phyloP scores from a whole-genome alignment of 83 land plant species.

The Isoetes engelmannii region DNA sequence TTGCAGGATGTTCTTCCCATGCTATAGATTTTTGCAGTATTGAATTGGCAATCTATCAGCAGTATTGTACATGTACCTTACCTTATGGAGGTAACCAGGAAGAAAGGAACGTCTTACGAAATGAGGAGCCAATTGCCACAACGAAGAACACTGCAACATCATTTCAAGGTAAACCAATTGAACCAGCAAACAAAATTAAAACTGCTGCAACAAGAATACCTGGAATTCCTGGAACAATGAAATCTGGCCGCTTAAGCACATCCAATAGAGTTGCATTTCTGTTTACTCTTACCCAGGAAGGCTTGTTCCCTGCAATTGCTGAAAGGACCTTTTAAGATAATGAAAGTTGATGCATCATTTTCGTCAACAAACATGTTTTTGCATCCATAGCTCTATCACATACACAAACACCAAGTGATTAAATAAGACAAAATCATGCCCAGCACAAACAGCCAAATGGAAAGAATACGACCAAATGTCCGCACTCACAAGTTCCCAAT shows the following conservation, averaged over 20 bases:
- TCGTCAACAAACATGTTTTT: not conserved
- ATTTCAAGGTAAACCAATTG: constrained; percentile 1
- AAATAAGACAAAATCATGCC: not conserved
- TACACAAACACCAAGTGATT: not conserved
- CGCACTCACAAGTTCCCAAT: too few species aligned
- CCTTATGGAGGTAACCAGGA: constrained; percentile 65
- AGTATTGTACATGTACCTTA: not conserved
- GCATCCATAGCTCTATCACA: not conserved
- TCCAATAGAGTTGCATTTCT: constrained; percentile 59
- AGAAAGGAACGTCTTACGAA: constrained; percentile 57
- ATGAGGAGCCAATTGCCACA: constrained; percentile 55
- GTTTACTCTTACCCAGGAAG: constrained; percentile 64
- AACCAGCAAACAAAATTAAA: not conserved
- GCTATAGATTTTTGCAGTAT: too few species aligned
- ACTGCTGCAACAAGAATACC: constrained; percentile 39
- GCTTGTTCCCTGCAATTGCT: constrained; percentile 9
- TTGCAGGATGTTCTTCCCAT: too few species aligned
- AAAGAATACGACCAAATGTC: too few species aligned
- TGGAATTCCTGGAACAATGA: constrained; percentile 76
- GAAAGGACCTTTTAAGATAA: constrained; percentile 4
- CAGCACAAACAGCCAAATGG: not conserved
- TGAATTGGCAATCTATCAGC: too few species aligned
- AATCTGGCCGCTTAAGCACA: constrained; percentile 48
- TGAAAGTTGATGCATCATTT: constrained; percentile 9
- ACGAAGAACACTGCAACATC: constrained; percentile 65